Conservation (phyloP, 176 grass and related monocot species). For the Oryza brachyantha region DNA sequence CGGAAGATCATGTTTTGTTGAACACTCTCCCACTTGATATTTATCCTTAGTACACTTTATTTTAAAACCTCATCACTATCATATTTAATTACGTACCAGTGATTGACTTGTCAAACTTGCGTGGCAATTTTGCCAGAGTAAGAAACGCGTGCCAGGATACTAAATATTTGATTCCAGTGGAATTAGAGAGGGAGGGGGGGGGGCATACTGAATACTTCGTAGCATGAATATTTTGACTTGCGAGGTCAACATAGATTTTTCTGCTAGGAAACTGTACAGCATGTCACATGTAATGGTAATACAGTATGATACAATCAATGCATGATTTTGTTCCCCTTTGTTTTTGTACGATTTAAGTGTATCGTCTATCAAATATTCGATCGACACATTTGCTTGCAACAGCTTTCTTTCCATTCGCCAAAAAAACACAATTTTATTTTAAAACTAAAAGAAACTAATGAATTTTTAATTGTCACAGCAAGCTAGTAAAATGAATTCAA, state of each 20-base stretch:
- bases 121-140: background rate
- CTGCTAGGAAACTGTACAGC: background rate
- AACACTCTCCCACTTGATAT: too few relatives aligned
- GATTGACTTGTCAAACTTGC: slow-evolving; percentile 12
- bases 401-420: background rate
- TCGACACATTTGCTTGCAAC: background rate
- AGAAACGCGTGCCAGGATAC: background rate
- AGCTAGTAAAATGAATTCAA: background rate
- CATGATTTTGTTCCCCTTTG: too few relatives aligned
- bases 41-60: too few relatives aligned
- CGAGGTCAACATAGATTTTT: background rate
- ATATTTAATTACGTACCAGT: background rate
- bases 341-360: too few relatives aligned
- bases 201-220: too few relatives aligned
- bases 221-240: background rate
- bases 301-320: background rate
- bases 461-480: background rate
- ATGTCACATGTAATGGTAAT: background rate
- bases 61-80: background rate
- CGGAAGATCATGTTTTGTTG: background rate
- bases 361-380: too few relatives aligned
- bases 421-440: background rate
- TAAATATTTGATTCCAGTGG: background rate
- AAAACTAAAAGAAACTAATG: background rate
- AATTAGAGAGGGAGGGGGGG: too few relatives aligned